Evolutionary conservation across 441 rosid species (phyloP).

Genomic region (Jatropha multifida): DNA sequence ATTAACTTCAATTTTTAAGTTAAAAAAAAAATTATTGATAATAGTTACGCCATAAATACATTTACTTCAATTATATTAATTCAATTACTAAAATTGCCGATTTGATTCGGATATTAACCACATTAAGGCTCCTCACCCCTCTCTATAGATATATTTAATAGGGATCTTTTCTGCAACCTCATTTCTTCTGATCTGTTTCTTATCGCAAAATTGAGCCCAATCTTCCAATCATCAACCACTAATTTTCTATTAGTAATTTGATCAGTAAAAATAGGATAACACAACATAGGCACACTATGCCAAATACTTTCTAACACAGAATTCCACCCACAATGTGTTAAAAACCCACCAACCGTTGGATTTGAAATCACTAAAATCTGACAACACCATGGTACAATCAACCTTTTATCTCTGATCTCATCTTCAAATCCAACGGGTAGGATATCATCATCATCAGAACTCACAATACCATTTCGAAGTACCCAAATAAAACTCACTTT

Average conservation of each 20-base stretch:
- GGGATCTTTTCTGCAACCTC: slow-evolving; percentile 44
- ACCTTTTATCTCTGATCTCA: slow-evolving; percentile 35
- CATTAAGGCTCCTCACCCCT: too few species aligned
- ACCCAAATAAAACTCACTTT: slow-evolving; percentile 53
- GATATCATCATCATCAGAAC: slow-evolving; percentile 35
- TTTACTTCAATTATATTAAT: too few species aligned
- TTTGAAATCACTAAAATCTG: slow-evolving; percentile 49
- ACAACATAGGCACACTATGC: neutral
- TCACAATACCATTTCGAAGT: slow-evolving; percentile 47
- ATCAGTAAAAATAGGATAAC: neutral
- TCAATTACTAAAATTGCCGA: too few species aligned
- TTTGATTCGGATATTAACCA: too few species aligned
- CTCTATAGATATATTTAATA: too few species aligned
- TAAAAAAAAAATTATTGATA: too few species aligned
- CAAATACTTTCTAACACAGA: neutral
- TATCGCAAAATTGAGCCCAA: slow-evolving; percentile 48
- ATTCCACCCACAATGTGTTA: slow-evolving; percentile 9
- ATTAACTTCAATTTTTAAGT: too few species aligned
- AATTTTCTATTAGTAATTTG: neutral
- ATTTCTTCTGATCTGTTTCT: slow-evolving; percentile 31
- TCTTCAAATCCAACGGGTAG: slow-evolving; percentile 48
- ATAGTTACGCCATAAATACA: too few species aligned
- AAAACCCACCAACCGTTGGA: neutral
- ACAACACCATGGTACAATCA: slow-evolving; percentile 56
- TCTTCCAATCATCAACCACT: slow-evolving; percentile 11